These are phyloP conservation scores for Candida pseudocylindracea DNA, from an alignment of 1,139 yeast genomes.

Conservation along the genomic window DNA sequence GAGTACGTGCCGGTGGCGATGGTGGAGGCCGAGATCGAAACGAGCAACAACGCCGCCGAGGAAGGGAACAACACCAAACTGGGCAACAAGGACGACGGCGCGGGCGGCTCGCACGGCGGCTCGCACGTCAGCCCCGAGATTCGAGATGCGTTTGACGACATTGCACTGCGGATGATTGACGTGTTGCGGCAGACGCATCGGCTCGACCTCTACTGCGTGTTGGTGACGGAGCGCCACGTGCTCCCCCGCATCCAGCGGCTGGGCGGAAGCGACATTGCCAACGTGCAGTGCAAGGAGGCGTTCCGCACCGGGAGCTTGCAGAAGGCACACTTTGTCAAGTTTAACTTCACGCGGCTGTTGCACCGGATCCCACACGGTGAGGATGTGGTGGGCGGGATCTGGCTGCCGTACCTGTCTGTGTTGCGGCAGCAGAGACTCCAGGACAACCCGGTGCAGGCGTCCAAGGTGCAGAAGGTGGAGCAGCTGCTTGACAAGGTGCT, in stretches of 20 bases:
- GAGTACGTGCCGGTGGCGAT: conserved; percentile 77
- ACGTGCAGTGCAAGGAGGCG: conserved; percentile 69
- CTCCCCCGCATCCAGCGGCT: conserved; percentile 68
- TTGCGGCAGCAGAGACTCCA: conserved; percentile 26
- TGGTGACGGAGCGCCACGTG: conserved; percentile 63
- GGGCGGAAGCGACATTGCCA: conserved; percentile 83
- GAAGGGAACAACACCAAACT: neutral
- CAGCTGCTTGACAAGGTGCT: conserved; percentile 60
- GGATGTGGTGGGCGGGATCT: conserved; percentile 62
- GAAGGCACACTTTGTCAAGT: conserved; percentile 61
- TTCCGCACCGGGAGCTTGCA: conserved; percentile 51
- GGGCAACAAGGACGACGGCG: neutral
- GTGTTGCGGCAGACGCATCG: conserved; percentile 48
- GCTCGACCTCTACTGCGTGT: conserved; percentile 60
- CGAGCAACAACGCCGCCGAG: conserved; percentile 9
- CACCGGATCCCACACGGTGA: conserved; percentile 58
- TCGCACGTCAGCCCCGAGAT: too few relatives aligned
- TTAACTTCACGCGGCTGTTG: conserved; percentile 45
- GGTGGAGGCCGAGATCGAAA: conserved; percentile 64
- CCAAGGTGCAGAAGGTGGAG: conserved; percentile 54
- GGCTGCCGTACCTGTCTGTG: conserved; percentile 55
- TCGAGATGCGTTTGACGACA: too few relatives aligned
- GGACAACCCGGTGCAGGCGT: conserved; percentile 32
- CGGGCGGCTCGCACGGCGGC: too few relatives aligned
- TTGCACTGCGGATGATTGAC: conserved; percentile 11